Percentiles rank a stretch among this genome's conserved stretches.
Evolutionary conservation across 768 basidiomycete species (phyloP).

Genomic region (Coprinopsis strossmayeri): DNA sequence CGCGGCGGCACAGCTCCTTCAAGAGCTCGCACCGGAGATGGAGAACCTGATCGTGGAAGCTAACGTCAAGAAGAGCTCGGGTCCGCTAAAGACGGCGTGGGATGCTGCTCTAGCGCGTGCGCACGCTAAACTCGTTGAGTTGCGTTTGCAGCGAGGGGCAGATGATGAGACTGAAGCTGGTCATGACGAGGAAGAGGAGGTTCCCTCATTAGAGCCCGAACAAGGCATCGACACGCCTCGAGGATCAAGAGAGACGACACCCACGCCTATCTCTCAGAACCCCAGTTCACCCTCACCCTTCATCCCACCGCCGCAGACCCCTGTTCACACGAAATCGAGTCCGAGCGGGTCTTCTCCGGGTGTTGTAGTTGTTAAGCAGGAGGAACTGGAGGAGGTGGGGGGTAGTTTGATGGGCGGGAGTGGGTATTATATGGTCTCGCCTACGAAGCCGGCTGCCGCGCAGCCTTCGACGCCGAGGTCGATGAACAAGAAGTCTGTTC

Average conservation of each 20-base stretch:
- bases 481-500: not conserved
- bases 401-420: not conserved
- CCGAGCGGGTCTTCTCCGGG: not conserved
- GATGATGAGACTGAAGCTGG: not conserved
- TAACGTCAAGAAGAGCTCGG: slow-evolving; percentile 49
- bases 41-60: slow-evolving; percentile 60
- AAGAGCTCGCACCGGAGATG: slow-evolving; percentile 47
- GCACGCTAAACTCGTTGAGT: not conserved
- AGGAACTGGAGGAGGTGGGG: not conserved
- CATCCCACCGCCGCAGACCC: not conserved
- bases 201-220: no score
- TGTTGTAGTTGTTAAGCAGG: not conserved
- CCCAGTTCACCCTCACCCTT: not conserved
- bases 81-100: slow-evolving; percentile 53
- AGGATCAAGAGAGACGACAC: slow-evolving; percentile 7
- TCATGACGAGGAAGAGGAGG: not conserved
- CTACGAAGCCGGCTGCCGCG: not conserved
- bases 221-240: not conserved
- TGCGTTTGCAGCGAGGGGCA: not conserved
- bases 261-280: not conserved
- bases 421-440: not conserved
- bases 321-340: not conserved
- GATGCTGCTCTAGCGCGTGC: slow-evolving; percentile 29
- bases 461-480: not conserved
- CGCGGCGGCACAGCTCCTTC: slow-evolving; percentile 29